Base-by-base conservation (phyloP, 495 filamentous ascomycete genomes). In the Cetradonia linearis region DNA sequence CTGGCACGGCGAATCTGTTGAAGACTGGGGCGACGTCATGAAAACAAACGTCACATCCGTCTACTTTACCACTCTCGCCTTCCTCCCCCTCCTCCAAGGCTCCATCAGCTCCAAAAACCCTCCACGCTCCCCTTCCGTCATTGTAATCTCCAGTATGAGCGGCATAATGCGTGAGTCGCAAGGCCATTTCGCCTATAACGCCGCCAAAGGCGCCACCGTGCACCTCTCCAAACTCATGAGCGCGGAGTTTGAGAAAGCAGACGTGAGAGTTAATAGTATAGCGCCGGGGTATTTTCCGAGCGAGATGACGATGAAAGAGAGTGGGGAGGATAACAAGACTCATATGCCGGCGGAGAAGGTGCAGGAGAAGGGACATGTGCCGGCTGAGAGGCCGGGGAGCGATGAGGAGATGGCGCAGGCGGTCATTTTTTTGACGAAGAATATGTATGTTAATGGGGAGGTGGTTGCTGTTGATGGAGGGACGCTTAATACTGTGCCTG, bases 381-480 rank as follows among this genome's bases (percentile, higher is more conserved):
- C 76, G 7, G 69, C 71, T 31, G 52, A 67, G 60, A 69, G 76
- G 34, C 69, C 69, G 6, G 76, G 76, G 4, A 70, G 63, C 34
- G 76, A 78, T 55, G 71, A 74, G 65, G 75, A 77, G 63, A 78
- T 78, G 74, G 75, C 72, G 18, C 71, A 73, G 69, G 70, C 74
- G 27, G 64, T 69, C 5, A 63, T 78, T 23, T 78, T 76, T 60
- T 64, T 78, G 40, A 59, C 73, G 25, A 82, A 77, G 71, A 80
- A 81, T 62, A 69, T 70, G 28, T 84, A 83, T 69, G 80, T 84
- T 5, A 83, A 83, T 62, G 81, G 81, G 13, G 76, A 83, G 68
- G 75, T 83, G n/a, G 64, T 83, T 34, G 77, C 77, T 14, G 77
- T 84, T 5, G 81, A 84, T 71, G 81, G 81, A 0, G 81, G 81